A percentile compares a stretch with the other conserved stretches of the same genome.
Evolutionary conservation across 257 asterid genomes (phyloP).

Genomic region (Dorcoceras hygrometricum): DNA sequence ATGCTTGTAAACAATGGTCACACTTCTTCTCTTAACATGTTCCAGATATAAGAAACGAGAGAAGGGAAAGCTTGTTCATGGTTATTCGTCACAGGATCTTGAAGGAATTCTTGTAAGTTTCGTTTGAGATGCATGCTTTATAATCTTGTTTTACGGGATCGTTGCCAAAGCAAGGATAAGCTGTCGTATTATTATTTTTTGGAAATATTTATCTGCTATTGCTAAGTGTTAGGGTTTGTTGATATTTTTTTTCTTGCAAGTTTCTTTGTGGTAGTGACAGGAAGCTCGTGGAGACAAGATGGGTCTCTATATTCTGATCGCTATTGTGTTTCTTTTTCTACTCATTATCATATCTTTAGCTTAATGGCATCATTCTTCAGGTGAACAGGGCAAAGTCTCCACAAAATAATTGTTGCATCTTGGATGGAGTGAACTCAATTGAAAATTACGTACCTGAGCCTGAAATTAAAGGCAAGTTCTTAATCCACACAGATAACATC

Average conservation of each 20-base stretch:
- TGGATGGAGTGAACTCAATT: conserved; percentile 30
- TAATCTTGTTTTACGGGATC: conserved; percentile 5
- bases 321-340: not conserved
- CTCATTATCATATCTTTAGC: not conserved
- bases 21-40: not conserved
- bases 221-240: not conserved
- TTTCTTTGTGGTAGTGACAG: not conserved
- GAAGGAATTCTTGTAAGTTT: conserved; percentile 89
- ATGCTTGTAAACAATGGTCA: not conserved
- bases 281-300: not conserved
- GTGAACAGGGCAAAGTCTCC: conserved; percentile 66
- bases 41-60: conserved; percentile 85
- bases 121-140: not conserved
- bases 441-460: conserved; percentile 40
- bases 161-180: not conserved
- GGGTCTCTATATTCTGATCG: conserved; percentile 3
- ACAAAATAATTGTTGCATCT: conserved; percentile 28
- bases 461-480: conserved; percentile 45
- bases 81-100: conserved; percentile 83
- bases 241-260: not conserved
- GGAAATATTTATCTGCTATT: not conserved
- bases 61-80: conserved; percentile 73
- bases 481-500: not conserved
- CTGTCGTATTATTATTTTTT: conserved; percentile 2
- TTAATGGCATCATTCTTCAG: conserved; percentile 35